Evolutionary conservation across 1,139 yeast genomes (phyloP).

Genomic region (Yamadazyma diddensiae): DNA sequence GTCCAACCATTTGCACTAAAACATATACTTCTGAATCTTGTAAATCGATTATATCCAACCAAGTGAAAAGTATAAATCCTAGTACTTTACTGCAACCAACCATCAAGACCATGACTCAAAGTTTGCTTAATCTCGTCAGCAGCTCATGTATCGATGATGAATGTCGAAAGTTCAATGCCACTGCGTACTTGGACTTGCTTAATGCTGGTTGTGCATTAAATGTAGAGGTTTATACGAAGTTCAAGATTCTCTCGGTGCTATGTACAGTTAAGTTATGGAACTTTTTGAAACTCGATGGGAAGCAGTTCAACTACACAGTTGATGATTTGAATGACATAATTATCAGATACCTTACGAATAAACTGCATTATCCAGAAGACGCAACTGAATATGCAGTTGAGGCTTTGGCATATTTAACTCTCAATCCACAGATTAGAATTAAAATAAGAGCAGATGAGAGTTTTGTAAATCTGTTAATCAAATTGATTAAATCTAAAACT

Average conservation of each 20-base stretch:
- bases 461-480: slow-evolving; percentile 22
- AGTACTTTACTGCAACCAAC: slow-evolving; percentile 5
- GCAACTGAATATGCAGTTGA: slow-evolving; percentile 31
- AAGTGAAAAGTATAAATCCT: slow-evolving; percentile 9
- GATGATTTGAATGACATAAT: slow-evolving; percentile 19
- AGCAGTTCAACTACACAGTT: slow-evolving; percentile 19
- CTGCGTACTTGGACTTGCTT: slow-evolving; percentile 28
- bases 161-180: slow-evolving; percentile 31
- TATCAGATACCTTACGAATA: slow-evolving; percentile 16
- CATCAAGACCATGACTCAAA: slow-evolving; percentile 3
- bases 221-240: slow-evolving; percentile 12
- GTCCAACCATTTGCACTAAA: slow-evolving; percentile 12
- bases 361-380: slow-evolving; percentile 3
- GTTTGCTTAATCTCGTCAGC: slow-evolving; percentile 25
- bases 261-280: slow-evolving; percentile 46
- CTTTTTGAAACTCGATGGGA: slow-evolving; percentile 22
- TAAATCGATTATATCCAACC: slow-evolving; percentile 6
- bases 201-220: slow-evolving; percentile 18
- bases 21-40: slow-evolving; percentile 12
- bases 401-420: slow-evolving; percentile 46
- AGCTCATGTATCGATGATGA: slow-evolving; percentile 37
- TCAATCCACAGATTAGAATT: slow-evolving; percentile 31
- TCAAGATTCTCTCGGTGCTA: slow-evolving; percentile 31
- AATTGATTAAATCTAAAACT: slow-evolving; percentile 10
- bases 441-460: slow-evolving; percentile 31